phyloP scores from a whole-genome alignment of 176 grass and related monocot species.

The Musa troglodytarum region DNA sequence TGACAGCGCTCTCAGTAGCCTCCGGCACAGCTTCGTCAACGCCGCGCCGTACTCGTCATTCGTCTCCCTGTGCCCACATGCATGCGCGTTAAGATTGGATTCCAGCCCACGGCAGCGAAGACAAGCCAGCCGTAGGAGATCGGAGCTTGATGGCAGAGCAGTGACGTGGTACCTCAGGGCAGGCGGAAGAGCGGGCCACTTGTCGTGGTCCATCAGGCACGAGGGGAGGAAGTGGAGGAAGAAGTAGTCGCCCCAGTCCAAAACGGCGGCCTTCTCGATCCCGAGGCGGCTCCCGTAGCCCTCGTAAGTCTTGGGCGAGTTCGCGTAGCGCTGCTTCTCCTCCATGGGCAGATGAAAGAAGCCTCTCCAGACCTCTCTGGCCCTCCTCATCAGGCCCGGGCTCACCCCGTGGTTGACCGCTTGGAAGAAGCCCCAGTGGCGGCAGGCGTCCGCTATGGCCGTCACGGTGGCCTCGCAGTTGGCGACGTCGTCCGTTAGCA shows the following conservation, averaged over 20 bases:
- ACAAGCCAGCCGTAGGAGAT: too few relatives aligned
- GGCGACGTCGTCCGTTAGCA: background rate
- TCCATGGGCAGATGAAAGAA: slow-evolving; percentile 62
- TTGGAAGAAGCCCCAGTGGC: slow-evolving; percentile 90
- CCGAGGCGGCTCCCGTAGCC: slow-evolving; percentile 88
- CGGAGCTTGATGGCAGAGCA: background rate
- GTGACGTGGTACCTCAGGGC: slow-evolving; percentile 35
- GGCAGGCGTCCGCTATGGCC: slow-evolving; percentile 44
- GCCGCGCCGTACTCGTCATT: slow-evolving; percentile 51
- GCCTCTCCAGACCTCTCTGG: slow-evolving; percentile 34
- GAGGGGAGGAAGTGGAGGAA: slow-evolving; percentile 66
- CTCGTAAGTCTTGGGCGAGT: slow-evolving; percentile 70
- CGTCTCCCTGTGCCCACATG: slow-evolving; percentile 26
- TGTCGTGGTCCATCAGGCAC: slow-evolving; percentile 32
- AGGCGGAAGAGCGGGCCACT: slow-evolving; percentile 49
- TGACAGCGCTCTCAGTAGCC: slow-evolving; percentile 46
- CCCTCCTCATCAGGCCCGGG: slow-evolving; percentile 26
- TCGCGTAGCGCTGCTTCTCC: slow-evolving; percentile 61
- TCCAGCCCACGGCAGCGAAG: too few relatives aligned
- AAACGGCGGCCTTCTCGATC: slow-evolving; percentile 40
- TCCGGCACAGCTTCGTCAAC: slow-evolving; percentile 40
- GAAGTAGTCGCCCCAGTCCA: slow-evolving; percentile 96
- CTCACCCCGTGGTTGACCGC: slow-evolving; percentile 75
- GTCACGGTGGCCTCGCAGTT: slow-evolving; percentile 5
- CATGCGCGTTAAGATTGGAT: background rate